Base-by-base conservation (phyloP, 768 basidiomycete genomes). In the Suillus spraguei region DNA sequence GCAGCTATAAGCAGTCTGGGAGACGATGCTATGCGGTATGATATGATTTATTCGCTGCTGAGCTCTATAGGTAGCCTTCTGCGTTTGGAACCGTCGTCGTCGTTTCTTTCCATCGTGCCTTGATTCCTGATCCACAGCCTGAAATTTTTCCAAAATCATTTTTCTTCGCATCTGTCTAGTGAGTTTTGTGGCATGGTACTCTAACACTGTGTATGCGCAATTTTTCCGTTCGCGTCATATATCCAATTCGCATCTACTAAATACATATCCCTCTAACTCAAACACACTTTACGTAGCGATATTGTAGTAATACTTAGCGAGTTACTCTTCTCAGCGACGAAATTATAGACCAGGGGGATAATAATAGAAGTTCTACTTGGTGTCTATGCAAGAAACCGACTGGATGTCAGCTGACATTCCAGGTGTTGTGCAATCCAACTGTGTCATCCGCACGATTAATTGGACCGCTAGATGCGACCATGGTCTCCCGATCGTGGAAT, bases 351-450 rank as follows among this genome's bases (percentile, higher is more conserved):
- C 55, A 38, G 14, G 36, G 36, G 16, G 24, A 41, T 58, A 58
- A 41, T 20, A 24, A 56, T 58, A 41, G 39, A 41, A 28, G 55
- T 4, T 41, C 56, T 39, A 58, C 39, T 56, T 22, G 16, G 16
- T 38, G 8, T 55, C 35, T 56, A 28, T 3, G n/a, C 16, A 39
- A 20, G 56, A 39, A 58, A 28, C 24, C 22, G 20, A 13, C 17
- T 41, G 39, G 11, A 58, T 58, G 47, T 76, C 72, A 81, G 50
- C 72, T 70, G 60, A 71, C 55, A 58, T 85, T 82, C 83, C 85
- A 91, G 53, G 83, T 82, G 71, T 94, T 94, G 74, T 93, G 87
- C 69, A 94, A 76, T 46, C 92, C 92, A 67, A 94, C 86, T 2
- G 87, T 92, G 71, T 89, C 88, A 68, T 92, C 91, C 32, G 84